phyloP scores from a whole-genome alignment of 345 rosid genomes.

The Salix arbutifolia region DNA sequence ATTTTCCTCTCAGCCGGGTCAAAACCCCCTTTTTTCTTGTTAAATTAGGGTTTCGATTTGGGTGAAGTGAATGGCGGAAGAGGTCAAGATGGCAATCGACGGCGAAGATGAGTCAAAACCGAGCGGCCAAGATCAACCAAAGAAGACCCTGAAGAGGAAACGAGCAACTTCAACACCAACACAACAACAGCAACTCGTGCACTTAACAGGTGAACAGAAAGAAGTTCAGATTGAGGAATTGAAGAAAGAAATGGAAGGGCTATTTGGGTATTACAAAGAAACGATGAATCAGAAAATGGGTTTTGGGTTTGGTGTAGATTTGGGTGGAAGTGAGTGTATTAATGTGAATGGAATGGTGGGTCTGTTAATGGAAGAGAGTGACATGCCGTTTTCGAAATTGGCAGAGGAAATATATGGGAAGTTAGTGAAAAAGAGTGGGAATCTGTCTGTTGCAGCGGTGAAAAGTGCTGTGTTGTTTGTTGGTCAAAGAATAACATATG shows the following conservation, averaged over 20 bases:
- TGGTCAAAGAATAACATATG: slow-evolving; percentile 78
- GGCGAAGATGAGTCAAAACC: slow-evolving; percentile 1
- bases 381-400: slow-evolving; percentile 53
- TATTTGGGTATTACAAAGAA: slow-evolving; percentile 51
- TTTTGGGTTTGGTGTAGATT: slow-evolving; percentile 22
- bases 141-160: slow-evolving; percentile 57
- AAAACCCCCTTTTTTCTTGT: neutral
- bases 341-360: slow-evolving; percentile 51
- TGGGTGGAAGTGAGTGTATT: slow-evolving; percentile 22
- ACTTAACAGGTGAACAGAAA: slow-evolving; percentile 36
- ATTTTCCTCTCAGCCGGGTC: neutral
- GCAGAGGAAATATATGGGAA: slow-evolving; percentile 46
- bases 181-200: neutral
- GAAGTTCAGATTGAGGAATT: slow-evolving; percentile 40
- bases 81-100: neutral
- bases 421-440: slow-evolving; percentile 15
- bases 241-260: slow-evolving; percentile 43
- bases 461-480: slow-evolving; percentile 58
- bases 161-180: slow-evolving; percentile 23
- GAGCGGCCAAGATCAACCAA: slow-evolving; percentile 21
- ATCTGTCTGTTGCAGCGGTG: slow-evolving; percentile 39
- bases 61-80: neutral
- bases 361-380: slow-evolving; percentile 71
- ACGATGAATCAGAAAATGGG: slow-evolving; percentile 30
- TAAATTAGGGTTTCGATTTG: neutral